phyloP scores from a whole-genome alignment of 2,329 filamentous ascomycete species.

The Cercospora sp. region DNA sequence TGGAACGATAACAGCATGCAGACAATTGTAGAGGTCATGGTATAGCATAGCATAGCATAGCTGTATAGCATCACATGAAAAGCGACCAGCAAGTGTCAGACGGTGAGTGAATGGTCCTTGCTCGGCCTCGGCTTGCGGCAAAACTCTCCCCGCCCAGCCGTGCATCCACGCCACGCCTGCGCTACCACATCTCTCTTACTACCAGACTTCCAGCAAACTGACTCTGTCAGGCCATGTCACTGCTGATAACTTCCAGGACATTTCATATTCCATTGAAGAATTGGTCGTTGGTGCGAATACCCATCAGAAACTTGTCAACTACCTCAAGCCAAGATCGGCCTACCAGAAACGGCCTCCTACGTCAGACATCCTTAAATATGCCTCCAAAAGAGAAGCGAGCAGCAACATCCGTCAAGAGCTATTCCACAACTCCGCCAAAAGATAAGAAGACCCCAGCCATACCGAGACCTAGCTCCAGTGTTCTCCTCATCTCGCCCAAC shows the following conservation, averaged over 20 bases:
- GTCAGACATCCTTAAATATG: conserved; percentile 10
- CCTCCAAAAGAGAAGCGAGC: conserved; percentile 18
- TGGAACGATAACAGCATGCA: background rate
- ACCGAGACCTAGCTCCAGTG: conserved; percentile 68
- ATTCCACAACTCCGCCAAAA: conserved; percentile 18
- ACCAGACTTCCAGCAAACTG: background rate
- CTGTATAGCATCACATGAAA: background rate
- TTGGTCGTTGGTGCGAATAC: background rate
- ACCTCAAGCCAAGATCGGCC: conserved; percentile 6
- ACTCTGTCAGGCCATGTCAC: conserved; percentile 14
- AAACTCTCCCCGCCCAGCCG: conserved; percentile 9
- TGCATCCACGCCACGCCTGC: conserved; percentile 1
- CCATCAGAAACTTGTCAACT: background rate
- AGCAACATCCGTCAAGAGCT: conserved; percentile 17
- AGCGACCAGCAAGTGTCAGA: background rate
- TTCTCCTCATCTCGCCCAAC: conserved; percentile 79
- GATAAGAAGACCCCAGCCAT: conserved; percentile 45
- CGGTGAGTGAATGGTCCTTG: conserved; percentile 7
- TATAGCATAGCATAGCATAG: background rate
- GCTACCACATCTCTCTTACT: background rate
- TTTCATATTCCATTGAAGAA: background rate
- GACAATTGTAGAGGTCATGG: background rate
- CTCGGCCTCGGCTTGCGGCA: conserved; percentile 17
- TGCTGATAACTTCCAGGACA: background rate
- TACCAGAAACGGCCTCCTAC: conserved; percentile 2